Evolutionary conservation across 2,329 filamentous ascomycete genomes (phyloP).

Genomic region (Pseudofabraea citricarpa): DNA sequence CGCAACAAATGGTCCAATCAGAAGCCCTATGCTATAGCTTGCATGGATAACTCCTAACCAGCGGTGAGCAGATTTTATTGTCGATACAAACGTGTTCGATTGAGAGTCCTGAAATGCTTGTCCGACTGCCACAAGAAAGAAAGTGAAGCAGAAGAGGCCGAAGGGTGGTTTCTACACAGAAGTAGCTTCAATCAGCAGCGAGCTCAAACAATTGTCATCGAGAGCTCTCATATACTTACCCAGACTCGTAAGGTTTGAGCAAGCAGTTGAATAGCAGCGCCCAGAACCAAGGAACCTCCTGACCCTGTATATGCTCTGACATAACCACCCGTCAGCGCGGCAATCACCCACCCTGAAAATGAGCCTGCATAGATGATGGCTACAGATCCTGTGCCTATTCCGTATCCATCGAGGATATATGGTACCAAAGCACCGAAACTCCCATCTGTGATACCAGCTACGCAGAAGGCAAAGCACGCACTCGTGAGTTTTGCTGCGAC

Average conservation of each 20-base stretch:
- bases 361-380: conserved; percentile 40
- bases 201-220: not conserved
- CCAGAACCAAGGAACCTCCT: conserved; percentile 51
- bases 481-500: conserved; percentile 44
- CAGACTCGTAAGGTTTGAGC: conserved; percentile 51
- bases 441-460: conserved; percentile 61
- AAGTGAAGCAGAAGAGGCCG: conserved; percentile 49
- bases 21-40: conserved; percentile 47
- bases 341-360: conserved; percentile 50
- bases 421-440: conserved; percentile 59
- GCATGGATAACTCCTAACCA: conserved; percentile 62
- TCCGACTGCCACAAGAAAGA: conserved; percentile 52
- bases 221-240: conserved; percentile 15
- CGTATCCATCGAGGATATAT: conserved; percentile 54
- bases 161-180: conserved; percentile 41
- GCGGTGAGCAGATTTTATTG: conserved; percentile 45
- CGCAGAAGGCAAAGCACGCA: conserved; percentile 58
- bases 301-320: conserved; percentile 47
- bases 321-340: conserved; percentile 51
- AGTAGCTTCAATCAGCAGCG: not conserved
- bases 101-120: conserved; percentile 62
- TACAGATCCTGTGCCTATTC: conserved; percentile 45
- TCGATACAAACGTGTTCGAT: conserved; percentile 55
- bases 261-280: conserved; percentile 49
- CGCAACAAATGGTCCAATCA: conserved; percentile 51